Conservation (phyloP, 148 eudicot genomes). For the Vaccinium corymbosum region DNA sequence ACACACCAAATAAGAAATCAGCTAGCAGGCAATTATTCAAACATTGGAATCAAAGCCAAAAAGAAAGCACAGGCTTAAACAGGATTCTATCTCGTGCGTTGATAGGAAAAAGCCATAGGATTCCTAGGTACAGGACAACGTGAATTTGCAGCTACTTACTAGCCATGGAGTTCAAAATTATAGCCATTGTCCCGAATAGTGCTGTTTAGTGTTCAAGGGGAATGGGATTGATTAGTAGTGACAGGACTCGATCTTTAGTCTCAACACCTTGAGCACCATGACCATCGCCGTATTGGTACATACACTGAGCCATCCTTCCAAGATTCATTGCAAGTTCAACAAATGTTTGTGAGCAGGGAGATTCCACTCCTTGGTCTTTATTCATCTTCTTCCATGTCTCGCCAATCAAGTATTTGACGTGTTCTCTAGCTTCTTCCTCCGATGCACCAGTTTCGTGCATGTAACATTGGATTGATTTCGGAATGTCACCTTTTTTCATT, state of each 20-base stretch:
- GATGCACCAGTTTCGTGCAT: slow-evolving; percentile 24
- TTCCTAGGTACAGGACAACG: no score
- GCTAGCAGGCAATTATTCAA: no score
- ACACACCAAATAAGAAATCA: no score
- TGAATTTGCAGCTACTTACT: no score
- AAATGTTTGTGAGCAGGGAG: slow-evolving; percentile 4
- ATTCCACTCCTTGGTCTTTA: background rate
- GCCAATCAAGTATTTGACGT: slow-evolving; percentile 15
- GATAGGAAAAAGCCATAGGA: no score
- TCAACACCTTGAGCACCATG: background rate
- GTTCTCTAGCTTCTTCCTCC: slow-evolving; percentile 21
- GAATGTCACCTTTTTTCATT: slow-evolving; percentile 24
- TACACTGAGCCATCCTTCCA: slow-evolving; percentile 18
- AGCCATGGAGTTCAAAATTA: no score
- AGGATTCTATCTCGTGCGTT: no score
- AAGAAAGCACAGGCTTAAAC: no score
- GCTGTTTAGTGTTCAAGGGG: background rate
- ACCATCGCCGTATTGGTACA: slow-evolving; percentile 29
- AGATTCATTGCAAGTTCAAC: slow-evolving; percentile 16
- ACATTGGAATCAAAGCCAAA: no score
- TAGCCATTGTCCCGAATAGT: no score
- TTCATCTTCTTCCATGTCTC: slow-evolving; percentile 35
- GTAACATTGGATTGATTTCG: slow-evolving; percentile 31
- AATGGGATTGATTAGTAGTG: slow-evolving; percentile 18
- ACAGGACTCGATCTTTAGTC: background rate